Evolutionary conservation across 495 filamentous ascomycete species (phyloP), one percentile per base, ranked within the genome.

Genomic region (Tricharina praecox): DNA sequence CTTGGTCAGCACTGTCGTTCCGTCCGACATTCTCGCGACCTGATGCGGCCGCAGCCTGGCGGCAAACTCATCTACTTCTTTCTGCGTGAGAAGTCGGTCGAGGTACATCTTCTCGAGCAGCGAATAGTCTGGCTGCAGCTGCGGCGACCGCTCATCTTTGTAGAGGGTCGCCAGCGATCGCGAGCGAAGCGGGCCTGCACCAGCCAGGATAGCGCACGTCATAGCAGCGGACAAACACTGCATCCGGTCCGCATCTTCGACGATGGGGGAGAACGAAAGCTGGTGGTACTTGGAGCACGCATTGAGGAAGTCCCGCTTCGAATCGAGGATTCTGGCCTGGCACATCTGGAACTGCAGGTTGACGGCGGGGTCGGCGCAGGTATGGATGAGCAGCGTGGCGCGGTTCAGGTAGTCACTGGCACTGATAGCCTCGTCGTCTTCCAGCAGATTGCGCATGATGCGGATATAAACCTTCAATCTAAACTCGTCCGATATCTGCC

Each of bases 91-190:
- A 2, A 97, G 68, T 3, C 90, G 76, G 63, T 96, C 85, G 23
- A 97, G 72, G 62, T 93, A 92, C 76, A 97, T 95, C 67, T 96
- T 96, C 69, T 96, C 92, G 18, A 97, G 68, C 45, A 97, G 95
- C 34, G 73, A 70, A 56, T 81, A 88, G 62, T 95, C 84, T 7
- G 48, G 50, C 4, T 80, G 76, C 2, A 87, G 72, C 37, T 76
- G 72, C 1, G 72, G 65, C 0, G 83, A 73, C 16, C 90, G 76
- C 38, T 96, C 92, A 59, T 97, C 90, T 63, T 94, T 95, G 70
- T 94, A 95, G 4, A 97, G 67, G 47, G 78, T 78, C 2, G 77
- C 82, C 5, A 97, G 70, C 5, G 74, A 74, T 8, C 83, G 72
- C 45, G 82, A 85, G 13, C 90, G 82, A 53, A 78, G 68, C 0